Conservation (phyloP, 768 basidiomycete species). For the Rhodotorula taiwanensis region DNA sequence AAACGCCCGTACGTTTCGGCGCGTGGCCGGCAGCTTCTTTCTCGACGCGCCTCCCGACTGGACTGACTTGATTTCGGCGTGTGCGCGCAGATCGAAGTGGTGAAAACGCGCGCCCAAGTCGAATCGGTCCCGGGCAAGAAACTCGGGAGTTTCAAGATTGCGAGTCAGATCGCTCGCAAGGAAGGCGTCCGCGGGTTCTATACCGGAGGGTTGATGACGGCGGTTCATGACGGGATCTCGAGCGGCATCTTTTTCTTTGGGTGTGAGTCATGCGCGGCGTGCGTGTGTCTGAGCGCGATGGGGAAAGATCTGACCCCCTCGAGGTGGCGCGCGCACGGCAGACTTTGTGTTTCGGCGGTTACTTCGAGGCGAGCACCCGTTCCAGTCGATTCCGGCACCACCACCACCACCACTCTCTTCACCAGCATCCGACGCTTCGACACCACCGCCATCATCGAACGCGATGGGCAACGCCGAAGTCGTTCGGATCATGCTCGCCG, state of each 20-base stretch:
- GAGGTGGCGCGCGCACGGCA: background rate
- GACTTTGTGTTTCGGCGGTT: slow-evolving; percentile 31
- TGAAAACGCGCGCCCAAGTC: slow-evolving; percentile 36
- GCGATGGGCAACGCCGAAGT: slow-evolving; percentile 25
- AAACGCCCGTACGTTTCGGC: slow-evolving; percentile 27
- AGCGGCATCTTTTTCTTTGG: slow-evolving; percentile 32
- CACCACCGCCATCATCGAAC: background rate
- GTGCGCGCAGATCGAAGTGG: slow-evolving; percentile 31
- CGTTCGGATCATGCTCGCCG: slow-evolving; percentile 23
- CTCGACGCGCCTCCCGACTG: rapidly evolving
- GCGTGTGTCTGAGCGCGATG: too few relatives aligned
- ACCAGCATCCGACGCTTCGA: background rate
- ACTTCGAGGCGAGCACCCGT: slow-evolving; percentile 28
- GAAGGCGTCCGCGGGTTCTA: slow-evolving; percentile 36
- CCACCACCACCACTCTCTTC: slow-evolving; percentile 1
- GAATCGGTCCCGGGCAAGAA: slow-evolving; percentile 23
- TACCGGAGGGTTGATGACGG: slow-evolving; percentile 37
- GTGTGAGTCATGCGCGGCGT: too few relatives aligned
- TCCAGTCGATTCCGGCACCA: slow-evolving; percentile 2
- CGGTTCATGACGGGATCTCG: slow-evolving; percentile 21
- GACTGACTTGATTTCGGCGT: background rate
- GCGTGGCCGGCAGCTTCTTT: background rate
- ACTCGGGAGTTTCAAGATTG: slow-evolving; percentile 33
- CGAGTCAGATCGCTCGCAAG: slow-evolving; percentile 22
- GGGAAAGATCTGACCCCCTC: rapidly evolving